A percentile compares a stretch with the other conserved stretches of the same genome.
Conservation (phyloP, 1,284 basidiomycete species). For the Mycosarcoma mackinlayi region DNA sequence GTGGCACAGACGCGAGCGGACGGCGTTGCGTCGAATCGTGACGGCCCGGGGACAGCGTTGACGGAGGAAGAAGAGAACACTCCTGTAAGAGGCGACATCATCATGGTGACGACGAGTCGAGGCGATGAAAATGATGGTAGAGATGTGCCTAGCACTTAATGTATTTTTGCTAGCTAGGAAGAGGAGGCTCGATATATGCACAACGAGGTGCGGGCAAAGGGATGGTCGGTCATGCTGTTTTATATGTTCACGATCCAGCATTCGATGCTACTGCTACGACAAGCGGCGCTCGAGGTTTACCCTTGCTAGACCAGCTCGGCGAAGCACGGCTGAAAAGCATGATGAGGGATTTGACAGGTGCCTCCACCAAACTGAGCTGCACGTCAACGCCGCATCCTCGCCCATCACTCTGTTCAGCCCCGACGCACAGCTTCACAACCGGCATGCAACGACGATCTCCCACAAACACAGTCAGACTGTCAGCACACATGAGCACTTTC, state of each 20-base stretch:
- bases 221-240: too few species aligned
- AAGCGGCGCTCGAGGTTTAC: too few species aligned
- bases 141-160: not conserved
- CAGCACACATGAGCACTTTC: not conserved
- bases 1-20: not conserved
- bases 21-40: not conserved
- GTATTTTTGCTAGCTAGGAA: not conserved
- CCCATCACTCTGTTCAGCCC: constrained; percentile 3
- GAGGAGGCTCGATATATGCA: not conserved
- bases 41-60: not conserved
- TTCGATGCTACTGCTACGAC: too few species aligned
- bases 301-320: too few species aligned
- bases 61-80: constrained; percentile 2
- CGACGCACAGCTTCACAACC: not conserved
- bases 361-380: not conserved
- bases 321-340: constrained; percentile 1
- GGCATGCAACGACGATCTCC: constrained; percentile 23
- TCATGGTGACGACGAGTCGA: constrained; percentile 13
- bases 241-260: too few species aligned
- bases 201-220: not conserved
- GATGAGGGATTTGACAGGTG: constrained; percentile 33
- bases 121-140: not conserved
- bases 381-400: not conserved
- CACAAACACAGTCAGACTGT: not conserved
- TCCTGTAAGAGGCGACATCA: constrained; percentile 21